Evolutionary conservation across 805 yeast genomes (phyloP).

Genomic region (Nakazawaea wickerhamii): DNA sequence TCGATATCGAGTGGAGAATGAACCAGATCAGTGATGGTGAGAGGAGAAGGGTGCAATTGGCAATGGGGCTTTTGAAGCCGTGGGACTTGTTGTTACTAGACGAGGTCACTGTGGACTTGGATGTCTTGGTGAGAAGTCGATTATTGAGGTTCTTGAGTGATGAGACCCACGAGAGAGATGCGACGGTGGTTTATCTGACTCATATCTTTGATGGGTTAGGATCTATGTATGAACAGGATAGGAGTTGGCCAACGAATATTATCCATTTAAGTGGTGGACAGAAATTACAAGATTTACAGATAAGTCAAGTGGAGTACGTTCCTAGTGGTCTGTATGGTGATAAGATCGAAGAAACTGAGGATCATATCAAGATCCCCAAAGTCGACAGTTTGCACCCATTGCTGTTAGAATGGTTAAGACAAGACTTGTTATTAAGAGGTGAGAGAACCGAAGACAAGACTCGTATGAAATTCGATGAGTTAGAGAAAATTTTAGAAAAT

Average conservation of each 20-base stretch:
- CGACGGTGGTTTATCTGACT: slow-evolving; percentile 88
- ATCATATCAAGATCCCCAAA: slow-evolving; percentile 31
- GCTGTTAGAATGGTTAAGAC: slow-evolving; percentile 60
- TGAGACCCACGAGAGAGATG: slow-evolving; percentile 67
- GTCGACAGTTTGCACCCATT: slow-evolving; percentile 64
- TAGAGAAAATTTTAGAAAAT: slow-evolving; percentile 32
- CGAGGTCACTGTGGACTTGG: slow-evolving; percentile 95
- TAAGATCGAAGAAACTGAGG: slow-evolving; percentile 18
- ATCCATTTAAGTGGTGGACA: slow-evolving; percentile 73
- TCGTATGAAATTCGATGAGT: slow-evolving; percentile 53
- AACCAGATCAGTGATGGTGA: slow-evolving; percentile 91
- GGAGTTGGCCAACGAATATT: slow-evolving; percentile 78
- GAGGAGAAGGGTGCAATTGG: slow-evolving; percentile 86
- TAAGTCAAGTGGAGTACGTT: slow-evolving; percentile 26
- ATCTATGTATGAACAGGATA: slow-evolving; percentile 18
- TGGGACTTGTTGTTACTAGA: slow-evolving; percentile 87
- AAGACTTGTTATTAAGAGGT: slow-evolving; percentile 51
- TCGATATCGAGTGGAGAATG: slow-evolving; percentile 90
- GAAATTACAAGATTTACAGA: slow-evolving; percentile 32
- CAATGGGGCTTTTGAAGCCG: slow-evolving; percentile 88
- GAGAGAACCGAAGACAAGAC: slow-evolving; percentile 40
- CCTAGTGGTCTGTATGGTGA: slow-evolving; percentile 17
- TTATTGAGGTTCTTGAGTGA: slow-evolving; percentile 60
- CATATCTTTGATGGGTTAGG: slow-evolving; percentile 95
- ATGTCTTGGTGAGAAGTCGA: slow-evolving; percentile 81